These are phyloP conservation scores for Exophiala dermatitidis DNA, from an alignment of 2,329 filamentous ascomycete species.

Conservation along the genomic window DNA sequence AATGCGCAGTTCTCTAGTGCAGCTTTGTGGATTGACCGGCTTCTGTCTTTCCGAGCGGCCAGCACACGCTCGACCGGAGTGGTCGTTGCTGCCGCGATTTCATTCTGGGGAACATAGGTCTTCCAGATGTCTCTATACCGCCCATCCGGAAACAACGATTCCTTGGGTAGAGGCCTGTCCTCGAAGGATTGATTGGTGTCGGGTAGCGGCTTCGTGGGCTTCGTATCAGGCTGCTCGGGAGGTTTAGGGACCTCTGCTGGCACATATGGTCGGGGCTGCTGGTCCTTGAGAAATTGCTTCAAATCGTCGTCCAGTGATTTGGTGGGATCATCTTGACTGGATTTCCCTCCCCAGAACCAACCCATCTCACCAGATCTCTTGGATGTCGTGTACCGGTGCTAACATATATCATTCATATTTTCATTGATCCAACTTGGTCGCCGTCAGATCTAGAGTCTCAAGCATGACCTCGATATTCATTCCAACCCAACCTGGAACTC, in stretches of 20 bases:
- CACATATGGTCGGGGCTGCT: constrained; percentile 66
- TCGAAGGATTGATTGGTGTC: constrained; percentile 26
- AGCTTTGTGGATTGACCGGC: constrained; percentile 66
- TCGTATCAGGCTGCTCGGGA: constrained; percentile 20
- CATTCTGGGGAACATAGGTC: constrained; percentile 67
- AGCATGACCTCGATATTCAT: too few relatives aligned
- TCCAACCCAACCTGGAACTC: too few relatives aligned
- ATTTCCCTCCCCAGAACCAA: constrained; percentile 55
- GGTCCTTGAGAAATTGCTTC: constrained; percentile 74
- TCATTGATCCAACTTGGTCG: too few relatives aligned
- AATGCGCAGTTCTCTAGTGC: constrained; percentile 90
- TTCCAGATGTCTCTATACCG: constrained; percentile 87
- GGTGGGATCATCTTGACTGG: constrained; percentile 54
- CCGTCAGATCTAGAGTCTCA: too few relatives aligned
- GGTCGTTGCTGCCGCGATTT: constrained; percentile 62
- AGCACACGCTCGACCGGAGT: constrained; percentile 76
- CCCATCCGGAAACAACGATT: constrained; percentile 61
- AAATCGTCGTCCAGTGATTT: constrained; percentile 73
- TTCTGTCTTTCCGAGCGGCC: constrained; percentile 75
- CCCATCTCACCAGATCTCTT: constrained; percentile 42
- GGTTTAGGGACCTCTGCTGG: constrained; percentile 28
- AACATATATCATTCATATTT: neutral
- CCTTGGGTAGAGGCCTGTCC: constrained; percentile 28
- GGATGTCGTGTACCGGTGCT: neutral
- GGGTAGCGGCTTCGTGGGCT: constrained; percentile 20